A percentile compares a stretch with the other conserved stretches of the same genome.
Conservation (phyloP, 495 filamentous ascomycete species). For the Xylaria intraflava region DNA sequence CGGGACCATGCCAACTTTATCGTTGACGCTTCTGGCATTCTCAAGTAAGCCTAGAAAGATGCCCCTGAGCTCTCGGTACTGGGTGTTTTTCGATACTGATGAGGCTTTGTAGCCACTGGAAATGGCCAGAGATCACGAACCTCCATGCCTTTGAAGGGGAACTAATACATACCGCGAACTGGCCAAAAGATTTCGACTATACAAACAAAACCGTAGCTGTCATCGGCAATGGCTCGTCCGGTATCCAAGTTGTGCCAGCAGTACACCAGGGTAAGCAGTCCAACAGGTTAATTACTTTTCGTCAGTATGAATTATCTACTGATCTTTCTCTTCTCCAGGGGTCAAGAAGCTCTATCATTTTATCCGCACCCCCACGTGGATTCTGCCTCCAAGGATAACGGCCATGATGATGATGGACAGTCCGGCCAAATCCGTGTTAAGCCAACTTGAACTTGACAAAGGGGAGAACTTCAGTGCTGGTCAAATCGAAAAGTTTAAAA, state of each 20-base stretch:
- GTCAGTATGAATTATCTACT: conserved; percentile 24
- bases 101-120: conserved; percentile 48
- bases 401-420: conserved; percentile 38
- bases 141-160: conserved; percentile 42
- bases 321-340: conserved; percentile 24
- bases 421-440: conserved; percentile 20
- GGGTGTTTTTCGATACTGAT: conserved; percentile 15
- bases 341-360: conserved; percentile 41
- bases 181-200: conserved; percentile 50
- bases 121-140: conserved; percentile 50
- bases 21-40: conserved; percentile 50
- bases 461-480: conserved; percentile 29
- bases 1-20: conserved; percentile 49
- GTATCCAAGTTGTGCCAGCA: conserved; percentile 55
- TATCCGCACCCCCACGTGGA: conserved; percentile 60
- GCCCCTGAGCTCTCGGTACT: not conserved
- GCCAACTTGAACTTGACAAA: conserved; percentile 27
- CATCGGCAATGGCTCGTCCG: conserved; percentile 54
- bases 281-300: conserved; percentile 27
- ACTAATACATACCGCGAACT: conserved; percentile 54
- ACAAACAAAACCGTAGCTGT: conserved; percentile 52
- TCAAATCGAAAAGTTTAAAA: conserved; percentile 43
- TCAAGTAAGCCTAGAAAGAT: conserved; percentile 41
- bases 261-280: conserved; percentile 45
- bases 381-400: conserved; percentile 49